A percentile compares a stretch with the other conserved stretches of the same genome.
Evolutionary conservation across 176 grass and related monocot genomes (phyloP).

Genomic region (Phoenix dactylifera): DNA sequence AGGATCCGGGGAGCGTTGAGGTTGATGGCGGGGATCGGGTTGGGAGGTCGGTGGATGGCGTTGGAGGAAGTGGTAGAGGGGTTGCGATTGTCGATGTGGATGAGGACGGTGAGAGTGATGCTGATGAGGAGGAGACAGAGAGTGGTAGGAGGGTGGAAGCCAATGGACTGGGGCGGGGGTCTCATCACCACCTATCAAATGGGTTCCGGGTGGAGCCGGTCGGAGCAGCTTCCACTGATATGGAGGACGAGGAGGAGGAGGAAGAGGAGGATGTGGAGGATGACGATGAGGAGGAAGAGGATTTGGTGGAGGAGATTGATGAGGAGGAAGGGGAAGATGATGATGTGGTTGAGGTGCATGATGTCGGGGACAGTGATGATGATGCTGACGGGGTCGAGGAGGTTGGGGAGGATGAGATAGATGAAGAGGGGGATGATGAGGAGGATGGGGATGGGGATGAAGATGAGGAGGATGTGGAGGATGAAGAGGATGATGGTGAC

Average conservation of each 20-base stretch:
- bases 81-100: conserved; percentile 58
- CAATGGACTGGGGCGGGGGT: neutral
- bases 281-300: conserved; percentile 46
- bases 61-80: neutral
- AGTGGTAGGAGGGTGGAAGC: neutral
- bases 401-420: conserved; percentile 29
- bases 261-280: conserved; percentile 31
- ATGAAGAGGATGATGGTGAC: conserved; percentile 45
- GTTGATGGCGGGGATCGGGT: conserved; percentile 37
- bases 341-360: conserved; percentile 40
- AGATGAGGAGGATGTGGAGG: conserved; percentile 44
- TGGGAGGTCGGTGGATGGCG: conserved; percentile 7
- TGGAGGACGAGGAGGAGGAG: conserved; percentile 54
- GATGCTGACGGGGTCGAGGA: conserved; percentile 38
- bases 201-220: conserved; percentile 52
- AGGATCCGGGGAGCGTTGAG: conserved; percentile 82
- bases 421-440: conserved; percentile 55
- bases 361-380: conserved; percentile 48
- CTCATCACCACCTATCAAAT: conserved; percentile 23
- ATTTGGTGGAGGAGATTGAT: conserved; percentile 50
- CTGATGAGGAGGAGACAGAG: conserved; percentile 44
- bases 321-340: conserved; percentile 68
- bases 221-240: conserved; percentile 24
- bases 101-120: conserved; percentile 81
- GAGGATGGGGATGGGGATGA: conserved; percentile 44